Evolutionary conservation across 192 early-diverging fungal species (phyloP).

Genomic region (Coemansia guatemalensis): DNA sequence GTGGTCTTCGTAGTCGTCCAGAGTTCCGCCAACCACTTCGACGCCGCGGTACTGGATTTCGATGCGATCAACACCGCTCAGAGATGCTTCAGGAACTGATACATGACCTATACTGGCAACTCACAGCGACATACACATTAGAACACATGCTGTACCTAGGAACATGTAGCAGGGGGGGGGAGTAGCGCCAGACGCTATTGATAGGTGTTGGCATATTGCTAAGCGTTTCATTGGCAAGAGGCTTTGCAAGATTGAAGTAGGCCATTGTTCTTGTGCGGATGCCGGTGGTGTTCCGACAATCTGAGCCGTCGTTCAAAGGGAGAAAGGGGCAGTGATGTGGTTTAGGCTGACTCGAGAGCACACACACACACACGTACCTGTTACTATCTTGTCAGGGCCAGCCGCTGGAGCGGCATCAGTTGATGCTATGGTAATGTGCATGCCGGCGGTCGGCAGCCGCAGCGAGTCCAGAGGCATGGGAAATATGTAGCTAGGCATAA

Average conservation of each 20-base stretch:
- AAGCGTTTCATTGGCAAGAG: neutral
- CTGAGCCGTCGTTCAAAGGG: no score
- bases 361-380: constrained; percentile 6
- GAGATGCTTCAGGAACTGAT: constrained; percentile 10
- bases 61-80: constrained; percentile 15
- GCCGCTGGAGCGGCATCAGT: neutral
- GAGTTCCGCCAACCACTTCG: constrained; percentile 43
- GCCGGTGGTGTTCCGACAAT: no score
- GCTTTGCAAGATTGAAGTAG: neutral
- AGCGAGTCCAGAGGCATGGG: constrained; percentile 4
- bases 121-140: constrained; percentile 4
- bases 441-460: constrained; percentile 5
- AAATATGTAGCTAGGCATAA: constrained; percentile 10
- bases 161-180: neutral
- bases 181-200: constrained; percentile 2
- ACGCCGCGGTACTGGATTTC: constrained; percentile 47
- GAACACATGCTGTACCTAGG: constrained; percentile 1
- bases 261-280: no score
- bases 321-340: no score
- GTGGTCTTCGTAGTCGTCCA: constrained; percentile 42
- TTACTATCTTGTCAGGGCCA: constrained; percentile 16
- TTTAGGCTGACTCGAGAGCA: no score
- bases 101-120: constrained; percentile 29
- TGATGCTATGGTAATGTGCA: constrained; percentile 3
- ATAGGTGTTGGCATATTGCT: no score